Evolutionary conservation across 129 eudicot species (phyloP).

Genomic region (Arctium minus): DNA sequence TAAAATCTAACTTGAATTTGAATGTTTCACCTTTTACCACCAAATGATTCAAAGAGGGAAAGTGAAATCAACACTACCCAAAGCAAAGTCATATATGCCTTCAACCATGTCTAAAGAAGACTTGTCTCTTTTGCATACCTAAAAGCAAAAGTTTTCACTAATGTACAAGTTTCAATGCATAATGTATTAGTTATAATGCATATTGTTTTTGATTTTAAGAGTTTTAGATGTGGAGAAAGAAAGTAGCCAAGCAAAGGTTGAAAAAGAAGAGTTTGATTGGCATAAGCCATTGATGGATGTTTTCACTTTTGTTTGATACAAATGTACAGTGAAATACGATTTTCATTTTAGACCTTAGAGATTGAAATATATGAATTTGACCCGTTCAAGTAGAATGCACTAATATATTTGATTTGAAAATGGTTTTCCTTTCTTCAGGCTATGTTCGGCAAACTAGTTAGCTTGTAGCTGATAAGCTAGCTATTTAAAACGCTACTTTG

Average conservation of each 20-base stretch:
- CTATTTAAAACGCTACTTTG: too few relatives aligned
- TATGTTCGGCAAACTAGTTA: too few relatives aligned
- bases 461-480: too few relatives aligned
- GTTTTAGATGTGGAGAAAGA: slow-evolving; percentile 4
- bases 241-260: not conserved
- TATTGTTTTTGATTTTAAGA: not conserved
- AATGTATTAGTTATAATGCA: not conserved
- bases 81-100: slow-evolving; percentile 10
- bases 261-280: not conserved
- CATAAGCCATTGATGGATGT: not conserved
- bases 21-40: not conserved
- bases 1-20: not conserved
- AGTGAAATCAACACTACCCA: not conserved
- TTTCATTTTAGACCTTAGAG: too few relatives aligned
- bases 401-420: too few relatives aligned
- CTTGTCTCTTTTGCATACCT: not conserved
- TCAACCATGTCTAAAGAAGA: not conserved
- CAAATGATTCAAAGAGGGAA: not conserved
- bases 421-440: too few relatives aligned
- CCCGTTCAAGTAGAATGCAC: too few relatives aligned
- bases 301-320: not conserved
- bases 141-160: not conserved
- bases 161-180: not conserved
- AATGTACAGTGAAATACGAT: too few relatives aligned
- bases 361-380: too few relatives aligned